Percentiles rank a stretch among this genome's conserved stretches.
phyloP scores from a whole-genome alignment of 169 alveolate genomes.

The Babesia caballi region DNA sequence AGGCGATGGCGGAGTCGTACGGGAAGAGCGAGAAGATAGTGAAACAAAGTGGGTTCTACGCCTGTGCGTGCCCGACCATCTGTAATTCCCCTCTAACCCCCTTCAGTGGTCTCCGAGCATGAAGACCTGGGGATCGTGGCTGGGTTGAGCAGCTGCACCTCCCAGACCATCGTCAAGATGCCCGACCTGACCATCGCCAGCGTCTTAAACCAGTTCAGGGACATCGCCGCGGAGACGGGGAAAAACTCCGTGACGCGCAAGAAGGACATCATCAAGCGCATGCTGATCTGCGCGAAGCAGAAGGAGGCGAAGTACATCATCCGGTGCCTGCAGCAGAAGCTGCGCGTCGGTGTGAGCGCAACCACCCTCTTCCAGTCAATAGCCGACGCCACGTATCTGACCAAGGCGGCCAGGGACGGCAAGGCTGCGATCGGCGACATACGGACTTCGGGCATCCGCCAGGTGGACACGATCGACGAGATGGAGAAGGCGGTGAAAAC shows the following conservation, averaged over 20 bases:
- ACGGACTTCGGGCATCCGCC: conserved; percentile 27
- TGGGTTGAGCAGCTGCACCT: conserved; percentile 80
- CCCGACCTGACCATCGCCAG: conserved; percentile 83
- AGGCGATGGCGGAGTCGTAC: conserved; percentile 92
- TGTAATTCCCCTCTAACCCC: neutral
- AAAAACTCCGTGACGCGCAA: conserved; percentile 72
- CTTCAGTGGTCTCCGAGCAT: conserved; percentile 64
- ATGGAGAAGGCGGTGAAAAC: conserved; percentile 85
- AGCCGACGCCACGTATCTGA: conserved; percentile 61
- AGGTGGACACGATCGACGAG: conserved; percentile 66
- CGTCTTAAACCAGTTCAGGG: conserved; percentile 68
- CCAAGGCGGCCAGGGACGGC: conserved; percentile 50
- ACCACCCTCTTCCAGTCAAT: conserved; percentile 87
- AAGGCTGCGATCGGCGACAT: conserved; percentile 61
- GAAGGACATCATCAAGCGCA: conserved; percentile 78
- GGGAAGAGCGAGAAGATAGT: conserved; percentile 88
- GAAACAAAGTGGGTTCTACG: conserved; percentile 75
- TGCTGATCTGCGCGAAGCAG: conserved; percentile 88
- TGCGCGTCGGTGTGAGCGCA: conserved; percentile 94
- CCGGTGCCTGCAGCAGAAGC: conserved; percentile 91
- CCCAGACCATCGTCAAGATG: conserved; percentile 80
- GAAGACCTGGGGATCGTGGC: conserved; percentile 93
- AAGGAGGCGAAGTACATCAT: conserved; percentile 92
- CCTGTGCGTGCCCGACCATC: neutral
- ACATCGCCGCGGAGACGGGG: conserved; percentile 72